phyloP scores from a whole-genome alignment of 2,329 filamentous ascomycete species.

The Trichoderma sp. region DNA sequence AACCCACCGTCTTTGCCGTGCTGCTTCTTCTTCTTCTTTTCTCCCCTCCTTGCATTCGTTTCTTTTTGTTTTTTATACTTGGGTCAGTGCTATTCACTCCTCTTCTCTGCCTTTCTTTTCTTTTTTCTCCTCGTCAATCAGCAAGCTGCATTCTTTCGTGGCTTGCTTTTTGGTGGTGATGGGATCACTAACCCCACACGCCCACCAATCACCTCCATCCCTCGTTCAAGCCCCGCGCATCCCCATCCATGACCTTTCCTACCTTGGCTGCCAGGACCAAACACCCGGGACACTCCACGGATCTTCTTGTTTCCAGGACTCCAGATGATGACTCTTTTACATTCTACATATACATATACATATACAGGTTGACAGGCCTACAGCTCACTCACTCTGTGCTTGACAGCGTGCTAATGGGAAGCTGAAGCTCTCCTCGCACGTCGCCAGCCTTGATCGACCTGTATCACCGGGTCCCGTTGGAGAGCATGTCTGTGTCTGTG shows the following conservation, averaged over 20 bases:
- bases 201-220: background rate
- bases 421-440: background rate
- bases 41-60: background rate
- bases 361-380: background rate
- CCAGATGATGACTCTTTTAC: background rate
- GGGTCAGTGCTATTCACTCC: background rate
- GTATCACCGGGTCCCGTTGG: background rate
- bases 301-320: background rate
- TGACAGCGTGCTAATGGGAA: background rate
- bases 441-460: background rate
- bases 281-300: conserved; percentile 12
- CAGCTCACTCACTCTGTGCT: background rate
- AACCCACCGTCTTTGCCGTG: background rate
- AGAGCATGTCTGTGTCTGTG: background rate
- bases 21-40: background rate
- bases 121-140: background rate
- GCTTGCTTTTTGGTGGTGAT: background rate
- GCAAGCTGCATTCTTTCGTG: background rate
- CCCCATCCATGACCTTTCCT: background rate
- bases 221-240: conserved; percentile 5
- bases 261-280: conserved; percentile 9
- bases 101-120: background rate
- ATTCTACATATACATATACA: background rate
- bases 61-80: background rate
- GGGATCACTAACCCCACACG: background rate